Base-by-base conservation (phyloP, 768 basidiomycete species). In the Naematelia aurantialba region DNA sequence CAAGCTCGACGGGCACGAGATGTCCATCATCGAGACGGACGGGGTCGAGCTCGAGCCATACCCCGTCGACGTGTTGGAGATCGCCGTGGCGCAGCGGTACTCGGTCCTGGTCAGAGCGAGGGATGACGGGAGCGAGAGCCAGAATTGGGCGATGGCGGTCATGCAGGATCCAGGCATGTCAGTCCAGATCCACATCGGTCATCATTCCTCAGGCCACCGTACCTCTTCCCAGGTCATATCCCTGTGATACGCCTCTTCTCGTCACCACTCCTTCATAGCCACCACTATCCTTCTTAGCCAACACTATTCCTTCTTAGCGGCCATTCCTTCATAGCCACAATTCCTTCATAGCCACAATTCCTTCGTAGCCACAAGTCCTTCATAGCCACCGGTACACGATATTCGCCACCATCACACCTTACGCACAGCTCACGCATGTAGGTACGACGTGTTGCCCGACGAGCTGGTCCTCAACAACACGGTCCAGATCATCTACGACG, bases 71-170 rank as follows among this genome's bases (percentile, higher is more conserved):
- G 75, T 87, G 39, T 68, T 97, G 50, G 82, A 84, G 45, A 58
- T 97, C 56, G 82, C 89, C 12, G 91, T 88, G 27, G 92, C 92
- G 0, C 94, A 98, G 76, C 85, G 94, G n/a, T 96, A 94, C 77
- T 93, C 92, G 0, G 80, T 99, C 42, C 84, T 97, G 30, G 89
- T 99, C 53, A 87, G 87, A 10, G 93, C 94, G 10, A 85, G 87
- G 50, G 92, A 93, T 76, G 89, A 92, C 63, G 87, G 86, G 0
- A 79, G 82, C 26, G 79, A 83, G 19, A 96, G 82, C 26, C 79
- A 83, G 19, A 96, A 99, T 80, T 98, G 86, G 85, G 85, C 84
- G 52, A 85, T 99, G 59, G 64, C 58, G 58, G 55, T 72, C 30
- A 66, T 52, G 55, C 75, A 76, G 56, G 89, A 91, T 71, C 88